Evolutionary conservation across 345 rosid species (phyloP), one percentile per base, ranked within the genome.

Genomic region (Salix dunnii): DNA sequence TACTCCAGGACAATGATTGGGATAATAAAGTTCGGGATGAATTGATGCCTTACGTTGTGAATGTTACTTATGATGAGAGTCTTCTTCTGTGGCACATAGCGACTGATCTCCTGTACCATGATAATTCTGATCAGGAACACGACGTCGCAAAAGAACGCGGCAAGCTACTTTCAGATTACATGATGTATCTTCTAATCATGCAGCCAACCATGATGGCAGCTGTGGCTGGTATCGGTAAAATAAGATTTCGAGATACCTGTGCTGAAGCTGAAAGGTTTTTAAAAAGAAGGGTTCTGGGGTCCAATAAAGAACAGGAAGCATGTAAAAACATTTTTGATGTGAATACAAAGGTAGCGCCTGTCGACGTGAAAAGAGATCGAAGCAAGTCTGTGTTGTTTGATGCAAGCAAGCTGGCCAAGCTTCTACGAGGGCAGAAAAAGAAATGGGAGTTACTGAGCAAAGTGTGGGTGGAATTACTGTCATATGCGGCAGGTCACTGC

Each of bases 301-400:
- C 40, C 25, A 18, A 40, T 2, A 36, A 55, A 0, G 67, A 78
- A 38, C 36, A 67, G 79, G 1, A 9, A 0, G 89, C 87, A 1
- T 83, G 89, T 31, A 0, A 46, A 0, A 62, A 25, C 1, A 84
- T 89, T 21, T 77, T 82, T 1, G 48, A 18, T 0, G 82, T 84
- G 35, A 67, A 77, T 2, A 86, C 89, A 1, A 77, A 70, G 12
- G 87, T 84, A 40, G 63, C 78, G 28, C 91, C 92, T 0, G 53
- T 74, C 17, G 53, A 61, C 0, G 91, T 87, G 49, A 91, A 90
- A 68, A 93, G 93, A 69, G 93, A 89, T 36, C 53, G 83, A 63
- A 90, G 91, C 85, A 89, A 88, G 72, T 88, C 92, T 0, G 91
- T 89, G 35, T 53, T 91, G 83, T 87, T 89, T 63, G 90, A 90